These are phyloP conservation scores for Amphirosellinia nigrospora DNA, from an alignment of 495 filamentous ascomycete species.

Conservation along the genomic window DNA sequence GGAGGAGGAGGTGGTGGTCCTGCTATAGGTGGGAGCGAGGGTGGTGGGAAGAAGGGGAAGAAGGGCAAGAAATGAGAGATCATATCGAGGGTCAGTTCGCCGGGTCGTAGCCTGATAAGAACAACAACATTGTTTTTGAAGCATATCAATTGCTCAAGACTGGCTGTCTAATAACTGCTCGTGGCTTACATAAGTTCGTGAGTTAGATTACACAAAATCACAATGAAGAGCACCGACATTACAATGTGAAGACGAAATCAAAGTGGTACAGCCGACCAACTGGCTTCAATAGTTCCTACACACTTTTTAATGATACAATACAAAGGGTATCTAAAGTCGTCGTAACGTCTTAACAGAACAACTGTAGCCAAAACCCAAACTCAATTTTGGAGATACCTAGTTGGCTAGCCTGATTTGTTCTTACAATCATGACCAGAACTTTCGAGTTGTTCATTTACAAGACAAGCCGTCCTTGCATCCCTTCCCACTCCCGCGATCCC, in stretches of 20 bases:
- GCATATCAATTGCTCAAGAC: neutral
- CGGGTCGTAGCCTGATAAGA: neutral
- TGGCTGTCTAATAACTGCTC: neutral
- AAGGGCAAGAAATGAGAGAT: slow-evolving; percentile 50
- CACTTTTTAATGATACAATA: slow-evolving; percentile 26
- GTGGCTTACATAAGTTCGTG: neutral
- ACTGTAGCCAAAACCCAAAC: neutral
- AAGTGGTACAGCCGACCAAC: slow-evolving; percentile 9
- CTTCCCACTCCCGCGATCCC: slow-evolving; percentile 51
- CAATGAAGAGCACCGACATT: neutral
- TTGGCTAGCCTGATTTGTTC: neutral
- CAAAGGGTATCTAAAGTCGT: slow-evolving; percentile 31
- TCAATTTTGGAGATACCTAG: neutral
- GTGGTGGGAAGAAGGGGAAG: slow-evolving; percentile 51
- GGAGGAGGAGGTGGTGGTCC: slow-evolving; percentile 33
- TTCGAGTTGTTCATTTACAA: too few relatives aligned
- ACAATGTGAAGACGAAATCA: neutral
- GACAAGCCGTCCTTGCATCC: slow-evolving; percentile 30
- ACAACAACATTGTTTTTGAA: neutral
- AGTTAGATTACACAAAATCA: slow-evolving; percentile 12
- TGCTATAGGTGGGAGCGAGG: slow-evolving; percentile 31
- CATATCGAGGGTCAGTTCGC: neutral
- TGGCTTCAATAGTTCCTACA: slow-evolving; percentile 9
- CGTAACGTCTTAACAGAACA: slow-evolving; percentile 4
- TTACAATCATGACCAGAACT: slow-evolving; percentile 12